phyloP scores from a whole-genome alignment of 148 eudicot genomes.

The Silene uniflora region DNA sequence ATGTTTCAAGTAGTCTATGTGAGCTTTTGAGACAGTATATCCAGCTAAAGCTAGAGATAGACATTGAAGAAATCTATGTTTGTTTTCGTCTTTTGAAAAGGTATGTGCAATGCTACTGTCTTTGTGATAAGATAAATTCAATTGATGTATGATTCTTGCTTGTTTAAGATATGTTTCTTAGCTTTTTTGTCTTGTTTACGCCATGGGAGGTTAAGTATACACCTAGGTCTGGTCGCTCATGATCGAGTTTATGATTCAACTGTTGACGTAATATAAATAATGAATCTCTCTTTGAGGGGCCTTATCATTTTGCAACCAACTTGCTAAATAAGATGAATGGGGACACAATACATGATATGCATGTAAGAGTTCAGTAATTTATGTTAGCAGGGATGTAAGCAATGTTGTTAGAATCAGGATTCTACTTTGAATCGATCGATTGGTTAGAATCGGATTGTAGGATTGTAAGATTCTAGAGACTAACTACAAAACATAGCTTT shows the following conservation, averaged over 20 bases:
- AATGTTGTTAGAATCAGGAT: no score
- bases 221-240: background rate
- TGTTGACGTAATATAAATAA: background rate
- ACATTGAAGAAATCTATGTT: conserved; percentile 82
- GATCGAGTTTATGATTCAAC: background rate
- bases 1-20: conserved; percentile 53
- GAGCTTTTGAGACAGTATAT: conserved; percentile 83
- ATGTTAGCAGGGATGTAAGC: background rate
- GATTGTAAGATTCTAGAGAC: no score
- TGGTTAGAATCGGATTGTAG: no score
- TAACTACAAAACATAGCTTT: no score
- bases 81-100: conserved; percentile 69
- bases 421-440: no score
- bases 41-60: conserved; percentile 52
- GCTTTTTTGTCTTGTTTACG: background rate
- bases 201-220: background rate
- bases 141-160: background rate
- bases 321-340: background rate
- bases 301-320: background rate
- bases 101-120: conserved; percentile 28
- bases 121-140: background rate
- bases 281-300: background rate
- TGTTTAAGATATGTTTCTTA: background rate
- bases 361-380: background rate
- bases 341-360: background rate